Percentiles rank a stretch among this genome's conserved stretches.
Evolutionary conservation across 306 rosid genomes (phyloP).

Genomic region (Sophora flavescens): DNA sequence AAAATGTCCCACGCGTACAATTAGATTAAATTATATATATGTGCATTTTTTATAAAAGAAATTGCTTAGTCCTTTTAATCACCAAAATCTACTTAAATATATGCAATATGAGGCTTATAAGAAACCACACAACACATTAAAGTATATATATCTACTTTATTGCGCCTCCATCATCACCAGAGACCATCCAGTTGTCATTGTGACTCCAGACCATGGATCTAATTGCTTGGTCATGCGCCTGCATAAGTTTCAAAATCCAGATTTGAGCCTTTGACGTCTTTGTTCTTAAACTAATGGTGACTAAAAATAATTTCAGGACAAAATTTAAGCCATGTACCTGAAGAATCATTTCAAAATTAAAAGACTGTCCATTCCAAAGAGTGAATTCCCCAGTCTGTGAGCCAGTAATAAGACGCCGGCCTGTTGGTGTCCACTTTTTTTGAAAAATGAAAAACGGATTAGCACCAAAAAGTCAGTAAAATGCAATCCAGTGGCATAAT

Average conservation of each 20-base stretch:
- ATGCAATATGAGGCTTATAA: constrained; percentile 23
- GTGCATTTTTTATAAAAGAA: background rate
- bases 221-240: constrained; percentile 99
- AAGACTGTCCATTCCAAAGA: constrained; percentile 99
- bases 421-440: constrained; percentile 96
- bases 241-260: constrained; percentile 44
- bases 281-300: constrained; percentile 20
- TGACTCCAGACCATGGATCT: constrained; percentile 99
- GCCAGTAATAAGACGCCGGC: constrained; percentile 98
- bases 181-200: constrained; percentile 99
- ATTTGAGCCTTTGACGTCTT: background rate
- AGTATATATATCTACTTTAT: constrained; percentile 73
- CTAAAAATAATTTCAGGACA: constrained; percentile 30
- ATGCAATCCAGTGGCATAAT: constrained; percentile 33
- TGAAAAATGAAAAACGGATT: constrained; percentile 37
- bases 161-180: constrained; percentile 99
- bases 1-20: constrained; percentile 41
- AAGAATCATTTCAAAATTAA: constrained; percentile 99
- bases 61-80: background rate
- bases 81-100: constrained; percentile 34
- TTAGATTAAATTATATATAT: constrained; percentile 21
- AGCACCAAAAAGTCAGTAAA: constrained; percentile 49
- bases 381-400: constrained; percentile 99
- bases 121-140: constrained; percentile 32
- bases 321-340: constrained; percentile 65